Conservation (phyloP, 2,329 filamentous ascomycete genomes). For the Aspergillus piperis region DNA sequence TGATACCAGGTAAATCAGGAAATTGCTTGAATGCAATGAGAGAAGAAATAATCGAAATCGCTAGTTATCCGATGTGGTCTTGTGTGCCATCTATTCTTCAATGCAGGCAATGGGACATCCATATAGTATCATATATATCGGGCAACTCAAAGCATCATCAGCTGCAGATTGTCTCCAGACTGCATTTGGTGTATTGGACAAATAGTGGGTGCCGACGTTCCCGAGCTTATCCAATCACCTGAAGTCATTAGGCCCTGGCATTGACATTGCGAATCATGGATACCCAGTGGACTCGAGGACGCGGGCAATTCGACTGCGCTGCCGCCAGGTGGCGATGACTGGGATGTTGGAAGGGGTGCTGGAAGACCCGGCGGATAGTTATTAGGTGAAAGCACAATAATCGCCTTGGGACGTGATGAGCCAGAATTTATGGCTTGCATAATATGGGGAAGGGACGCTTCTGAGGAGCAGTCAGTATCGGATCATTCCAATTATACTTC, state of each 20-base stretch:
- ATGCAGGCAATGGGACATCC: too few relatives aligned
- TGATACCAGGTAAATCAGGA: too few relatives aligned
- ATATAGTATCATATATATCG: neutral
- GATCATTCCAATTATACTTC: neutral
- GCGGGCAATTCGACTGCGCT: neutral
- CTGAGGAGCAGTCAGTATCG: constrained; percentile 4
- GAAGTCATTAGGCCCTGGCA: constrained; percentile 4
- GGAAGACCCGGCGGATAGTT: neutral
- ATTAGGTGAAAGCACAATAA: constrained; percentile 19
- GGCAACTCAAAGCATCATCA: constrained; percentile 3
- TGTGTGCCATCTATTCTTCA: too few relatives aligned
- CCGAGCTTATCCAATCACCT: constrained; percentile 1
- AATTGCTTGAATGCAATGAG: too few relatives aligned
- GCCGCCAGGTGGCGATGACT: neutral
- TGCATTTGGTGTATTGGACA: constrained; percentile 1
- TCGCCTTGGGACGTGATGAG: constrained; percentile 14
- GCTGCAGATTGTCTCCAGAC: neutral
- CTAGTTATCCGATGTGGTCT: too few relatives aligned
- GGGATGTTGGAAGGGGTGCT: neutral
- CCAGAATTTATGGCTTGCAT: constrained; percentile 17
- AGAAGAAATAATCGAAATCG: too few relatives aligned
- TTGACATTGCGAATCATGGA: constrained; percentile 5
- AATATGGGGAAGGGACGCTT: constrained; percentile 22
- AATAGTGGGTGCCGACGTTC: neutral
- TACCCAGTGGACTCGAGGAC: neutral